Conservation (phyloP, 768 basidiomycete genomes). For the Mycena venus region DNA sequence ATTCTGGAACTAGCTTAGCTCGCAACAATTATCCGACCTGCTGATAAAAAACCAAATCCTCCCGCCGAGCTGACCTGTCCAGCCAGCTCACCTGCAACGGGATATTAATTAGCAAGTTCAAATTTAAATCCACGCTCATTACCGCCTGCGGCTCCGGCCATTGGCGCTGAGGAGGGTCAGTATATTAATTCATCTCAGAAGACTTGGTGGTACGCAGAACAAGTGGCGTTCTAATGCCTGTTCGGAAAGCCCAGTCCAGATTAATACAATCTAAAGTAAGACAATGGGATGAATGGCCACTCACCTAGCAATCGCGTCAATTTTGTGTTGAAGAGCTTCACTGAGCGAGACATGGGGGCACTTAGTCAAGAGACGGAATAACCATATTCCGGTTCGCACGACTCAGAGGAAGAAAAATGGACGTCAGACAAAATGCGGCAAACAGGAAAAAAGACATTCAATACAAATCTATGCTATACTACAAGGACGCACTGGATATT, state of each 20-base stretch:
- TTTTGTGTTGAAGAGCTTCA: constrained; percentile 48
- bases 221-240: constrained; percentile 3
- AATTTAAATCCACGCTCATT: not conserved
- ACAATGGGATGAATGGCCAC: too few relatives aligned
- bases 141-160: constrained; percentile 81
- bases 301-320: constrained; percentile 67
- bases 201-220: not conserved
- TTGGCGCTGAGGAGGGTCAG: constrained; percentile 51
- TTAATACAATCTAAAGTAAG: not conserved
- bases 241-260: constrained; percentile 21
- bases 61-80: constrained; percentile 76
- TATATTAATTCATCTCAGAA: not conserved
- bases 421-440: not conserved
- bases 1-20: too few relatives aligned
- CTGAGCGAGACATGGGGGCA: constrained; percentile 17
- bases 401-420: not conserved
- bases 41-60: constrained; percentile 82
- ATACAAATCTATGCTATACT: not conserved
- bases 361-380: not conserved
- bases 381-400: not conserved
- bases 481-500: not conserved
- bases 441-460: not conserved
- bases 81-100: constrained; percentile 59
- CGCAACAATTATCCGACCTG: constrained; percentile 57
- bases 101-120: not conserved